phyloP scores from a whole-genome alignment of 176 grass and related monocot species.

The Triticum timopheevii region DNA sequence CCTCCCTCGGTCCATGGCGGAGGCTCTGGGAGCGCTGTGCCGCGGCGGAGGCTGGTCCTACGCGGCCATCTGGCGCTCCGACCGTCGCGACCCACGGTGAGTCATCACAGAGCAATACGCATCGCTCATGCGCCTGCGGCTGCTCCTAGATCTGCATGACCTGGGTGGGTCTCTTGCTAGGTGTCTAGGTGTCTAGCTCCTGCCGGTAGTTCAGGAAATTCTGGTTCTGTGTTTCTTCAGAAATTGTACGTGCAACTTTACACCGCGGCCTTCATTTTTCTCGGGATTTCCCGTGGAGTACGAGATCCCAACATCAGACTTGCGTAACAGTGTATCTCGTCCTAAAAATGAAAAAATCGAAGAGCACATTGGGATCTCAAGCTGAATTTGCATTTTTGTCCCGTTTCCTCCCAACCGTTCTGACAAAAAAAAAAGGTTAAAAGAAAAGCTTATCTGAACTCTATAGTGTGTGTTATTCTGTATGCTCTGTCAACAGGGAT shows the following conservation, averaged over 20 bases:
- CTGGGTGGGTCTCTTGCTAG: neutral
- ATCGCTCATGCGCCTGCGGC: neutral
- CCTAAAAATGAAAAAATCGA: neutral
- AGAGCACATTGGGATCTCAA: slow-evolving; percentile 17
- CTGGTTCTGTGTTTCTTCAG: neutral
- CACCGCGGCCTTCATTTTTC: neutral
- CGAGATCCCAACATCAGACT: neutral
- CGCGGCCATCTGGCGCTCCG: slow-evolving; percentile 75
- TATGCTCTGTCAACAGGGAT: neutral
- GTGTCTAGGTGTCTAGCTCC: neutral
- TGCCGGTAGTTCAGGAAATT: neutral
- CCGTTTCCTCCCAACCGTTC: neutral
- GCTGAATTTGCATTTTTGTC: neutral
- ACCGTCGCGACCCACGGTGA: slow-evolving; percentile 72
- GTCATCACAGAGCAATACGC: neutral
- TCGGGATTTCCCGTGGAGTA: neutral
- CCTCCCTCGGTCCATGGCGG: slow-evolving; percentile 34
- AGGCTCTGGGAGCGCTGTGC: slow-evolving; percentile 62
- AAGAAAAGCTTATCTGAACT: neutral
- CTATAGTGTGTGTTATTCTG: neutral
- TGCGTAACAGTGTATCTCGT: neutral
- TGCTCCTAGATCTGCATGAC: neutral
- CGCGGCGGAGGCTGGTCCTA: slow-evolving; percentile 82
- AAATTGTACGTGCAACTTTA: neutral
- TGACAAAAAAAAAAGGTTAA: neutral